Percentiles rank a stretch among this genome's conserved stretches.
Conservation (phyloP, 805 yeast species). For the Scheffersomyces spartinae region DNA sequence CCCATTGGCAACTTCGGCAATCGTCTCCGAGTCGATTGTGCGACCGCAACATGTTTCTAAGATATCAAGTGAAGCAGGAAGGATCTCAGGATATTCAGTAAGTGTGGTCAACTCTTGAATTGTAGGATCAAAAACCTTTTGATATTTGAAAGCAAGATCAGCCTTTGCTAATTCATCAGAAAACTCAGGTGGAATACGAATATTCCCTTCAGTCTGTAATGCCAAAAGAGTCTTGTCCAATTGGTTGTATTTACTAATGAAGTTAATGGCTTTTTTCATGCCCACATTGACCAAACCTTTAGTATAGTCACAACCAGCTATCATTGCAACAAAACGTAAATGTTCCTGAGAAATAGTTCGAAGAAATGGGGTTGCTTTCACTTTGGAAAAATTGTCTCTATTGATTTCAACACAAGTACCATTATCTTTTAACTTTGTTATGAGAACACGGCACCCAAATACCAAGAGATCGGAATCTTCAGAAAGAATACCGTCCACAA, state of each 20-base stretch:
- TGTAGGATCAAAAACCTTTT: constrained; percentile 72
- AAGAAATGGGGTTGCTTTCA: constrained; percentile 39
- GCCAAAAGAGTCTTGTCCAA: constrained; percentile 47
- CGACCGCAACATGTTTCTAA: constrained; percentile 36
- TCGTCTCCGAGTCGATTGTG: constrained; percentile 33
- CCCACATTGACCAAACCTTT: constrained; percentile 80
- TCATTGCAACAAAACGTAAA: constrained; percentile 64
- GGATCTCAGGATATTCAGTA: constrained; percentile 38
- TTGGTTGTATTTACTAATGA: constrained; percentile 39
- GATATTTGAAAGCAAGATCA: constrained; percentile 68
- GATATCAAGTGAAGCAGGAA: constrained; percentile 29
- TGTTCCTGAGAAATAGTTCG: constrained; percentile 42
- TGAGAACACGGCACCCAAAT: constrained; percentile 68
- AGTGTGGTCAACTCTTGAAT: constrained; percentile 40
- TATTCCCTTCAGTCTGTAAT: constrained; percentile 50
- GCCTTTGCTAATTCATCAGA: constrained; percentile 55
- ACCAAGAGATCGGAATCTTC: constrained; percentile 91
- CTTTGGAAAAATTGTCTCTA: constrained; percentile 38
- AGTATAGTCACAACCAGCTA: constrained; percentile 96
- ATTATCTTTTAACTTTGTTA: constrained; percentile 76
- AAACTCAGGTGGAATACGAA: constrained; percentile 44
- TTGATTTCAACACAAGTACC: constrained; percentile 62
- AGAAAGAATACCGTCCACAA: constrained; percentile 77
- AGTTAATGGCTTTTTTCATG: constrained; percentile 55
- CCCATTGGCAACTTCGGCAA: constrained; percentile 50